phyloP scores from a whole-genome alignment of 2,329 filamentous ascomycete genomes.

The Trichophyton rubrum region DNA sequence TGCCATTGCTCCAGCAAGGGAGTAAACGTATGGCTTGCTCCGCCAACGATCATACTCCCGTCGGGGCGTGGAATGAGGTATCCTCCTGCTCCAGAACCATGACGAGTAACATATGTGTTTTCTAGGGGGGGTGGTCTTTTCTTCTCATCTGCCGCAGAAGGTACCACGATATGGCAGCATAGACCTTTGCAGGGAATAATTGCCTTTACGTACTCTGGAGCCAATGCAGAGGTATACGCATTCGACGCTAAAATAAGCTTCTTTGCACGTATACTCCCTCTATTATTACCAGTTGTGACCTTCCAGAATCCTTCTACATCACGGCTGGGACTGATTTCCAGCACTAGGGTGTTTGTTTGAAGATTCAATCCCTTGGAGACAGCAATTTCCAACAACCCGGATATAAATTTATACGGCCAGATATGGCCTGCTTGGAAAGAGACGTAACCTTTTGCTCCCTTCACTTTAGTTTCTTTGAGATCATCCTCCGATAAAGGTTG shows the following conservation, averaged over 20 bases:
- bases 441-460: constrained; percentile 25
- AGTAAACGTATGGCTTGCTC: constrained; percentile 39
- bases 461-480: constrained; percentile 25
- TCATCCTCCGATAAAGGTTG: background rate
- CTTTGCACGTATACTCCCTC: constrained; percentile 52
- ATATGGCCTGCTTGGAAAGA: constrained; percentile 23
- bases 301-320: constrained; percentile 38
- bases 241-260: constrained; percentile 70
- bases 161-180: constrained; percentile 24
- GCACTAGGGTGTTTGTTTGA: constrained; percentile 42
- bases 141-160: constrained; percentile 5
- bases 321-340: constrained; percentile 18
- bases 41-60: constrained; percentile 49
- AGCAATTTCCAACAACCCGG: constrained; percentile 54
- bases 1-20: constrained; percentile 33
- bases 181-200: constrained; percentile 63
- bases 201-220: constrained; percentile 55
- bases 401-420: constrained; percentile 67
- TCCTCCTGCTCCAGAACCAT: constrained; percentile 46
- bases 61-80: constrained; percentile 51
- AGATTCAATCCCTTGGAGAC: constrained; percentile 37
- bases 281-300: constrained; percentile 45
- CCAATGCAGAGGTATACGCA: constrained; percentile 64
- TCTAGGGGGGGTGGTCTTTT: constrained; percentile 17
- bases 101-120: constrained; percentile 51